Base-by-base conservation (phyloP, 371 early-diverging fungal genomes). In the Zychaea mexicana region DNA sequence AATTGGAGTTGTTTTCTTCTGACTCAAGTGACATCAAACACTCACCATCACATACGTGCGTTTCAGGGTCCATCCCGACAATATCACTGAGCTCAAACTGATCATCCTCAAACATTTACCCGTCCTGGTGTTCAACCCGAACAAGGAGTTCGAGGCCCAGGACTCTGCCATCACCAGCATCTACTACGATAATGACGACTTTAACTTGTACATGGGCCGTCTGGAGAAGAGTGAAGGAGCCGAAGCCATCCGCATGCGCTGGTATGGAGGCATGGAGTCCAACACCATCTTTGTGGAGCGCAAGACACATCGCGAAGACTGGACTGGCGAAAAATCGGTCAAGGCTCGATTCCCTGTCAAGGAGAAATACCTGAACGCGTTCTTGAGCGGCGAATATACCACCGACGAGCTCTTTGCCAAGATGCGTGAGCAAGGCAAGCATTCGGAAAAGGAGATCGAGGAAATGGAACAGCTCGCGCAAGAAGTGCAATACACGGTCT, bases 241-340 rank as follows among this genome's bases (percentile, higher is more conserved):
- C 21, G 91, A 98, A 61, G 94, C 96, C 13, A 90, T 96, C 30
- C 91, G 94, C 69, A 85, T 99, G 77, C 90, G 99, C 27, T 99
- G 98, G 98, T 99, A 99, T 76, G 98, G 97, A 66, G 92, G 91
- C 60, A 91, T 90, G 80, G 88, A 88, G 57, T 76, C 77, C 52
- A 89, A 87, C 52, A 93, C 94, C 31, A 92, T 99, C 47, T 99
- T 97, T 86, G 88, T 99, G 39, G 99, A 99, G 84, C 91, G 98
- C 54, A 99, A 99, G 83, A 96, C 95, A 7, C 99, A 98, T 74
- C 95, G 93, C 67, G 98, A 99, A 79, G 96, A 95, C 69, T 98
- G 98, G 98, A 96, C 97, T 8, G 98, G 99, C 36, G 98, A 98
- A 68, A 90, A 91, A 70, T 91, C 93, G 64, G 95, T 97, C 68